Evolutionary conservation across 352 stramenopile genomes (phyloP).

Genomic region (Pythium apleroticum): DNA sequence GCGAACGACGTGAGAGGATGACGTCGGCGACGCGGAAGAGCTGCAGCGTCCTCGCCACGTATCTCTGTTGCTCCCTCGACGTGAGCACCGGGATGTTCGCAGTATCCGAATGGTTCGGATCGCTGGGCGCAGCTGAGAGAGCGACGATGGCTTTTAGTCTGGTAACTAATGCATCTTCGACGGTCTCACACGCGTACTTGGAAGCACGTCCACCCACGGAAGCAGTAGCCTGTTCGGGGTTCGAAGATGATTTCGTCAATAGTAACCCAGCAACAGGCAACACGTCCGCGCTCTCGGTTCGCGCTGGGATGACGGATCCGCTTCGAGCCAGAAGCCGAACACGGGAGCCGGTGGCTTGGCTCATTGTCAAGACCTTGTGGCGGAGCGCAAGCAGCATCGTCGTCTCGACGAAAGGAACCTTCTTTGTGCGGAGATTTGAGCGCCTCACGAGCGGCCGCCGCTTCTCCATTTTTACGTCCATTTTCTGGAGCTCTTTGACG

Average conservation of each 20-base stretch:
- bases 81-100: background rate
- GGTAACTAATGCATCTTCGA: too few species aligned
- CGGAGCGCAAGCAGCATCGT: background rate
- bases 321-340: too few species aligned
- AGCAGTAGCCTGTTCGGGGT: too few species aligned
- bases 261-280: too few species aligned
- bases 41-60: background rate
- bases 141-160: too few species aligned
- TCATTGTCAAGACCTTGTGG: background rate
- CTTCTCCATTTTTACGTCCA: background rate
- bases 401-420: background rate
- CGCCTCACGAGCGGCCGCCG: background rate
- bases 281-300: too few species aligned
- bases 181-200: too few species aligned
- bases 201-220: too few species aligned
- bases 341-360: background rate
- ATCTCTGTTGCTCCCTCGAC: background rate
- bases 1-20: slow-evolving; percentile 28
- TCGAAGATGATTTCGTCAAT: too few species aligned
- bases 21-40: slow-evolving; percentile 22
- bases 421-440: background rate
- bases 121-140: too few species aligned
- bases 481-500: background rate
- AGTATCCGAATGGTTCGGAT: too few species aligned
- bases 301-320: too few species aligned